Evolutionary conservation across 345 rosid species (phyloP), one percentile per base, ranked within the genome.

Genomic region (Euphorbia lathyris): DNA sequence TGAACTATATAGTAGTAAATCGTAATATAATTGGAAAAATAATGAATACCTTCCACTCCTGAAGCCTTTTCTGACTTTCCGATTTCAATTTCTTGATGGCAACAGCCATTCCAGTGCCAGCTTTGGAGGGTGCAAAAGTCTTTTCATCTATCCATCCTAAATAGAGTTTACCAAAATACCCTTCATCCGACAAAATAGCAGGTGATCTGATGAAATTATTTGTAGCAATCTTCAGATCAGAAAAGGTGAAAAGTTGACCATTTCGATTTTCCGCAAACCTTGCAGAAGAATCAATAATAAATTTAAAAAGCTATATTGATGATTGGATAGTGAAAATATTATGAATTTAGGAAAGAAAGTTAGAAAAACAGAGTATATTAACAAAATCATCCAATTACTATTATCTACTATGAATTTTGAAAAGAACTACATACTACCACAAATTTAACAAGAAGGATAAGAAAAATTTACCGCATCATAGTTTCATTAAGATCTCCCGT

Each of bases 71-170:
- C 69, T 73, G 53, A 53, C 94, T 83, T 63, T 83, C 88, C 0
- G 83, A 59, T 72, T 85, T 93, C 72, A 88, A 71, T 82, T 88
- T 88, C 84, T 89, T 91, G 70, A 93, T 80, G 58, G 96, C 97
- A 66, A 91, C 91, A 32, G 71, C 63, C 79, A 86, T 83, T 40
- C 96, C 97, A 25, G 65, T 64, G 48, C 89, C 92, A 53, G 58
- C 8, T 61, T 79, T 86, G 14, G 91, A 82, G 26, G 98, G 96
- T 22, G 82, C 70, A 1, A 82, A 73, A 60, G 85, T 85, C 79
- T 66, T 86, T 25, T 76, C 87, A 68, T 93, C 88, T 13, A 93
- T 48, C 94, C 92, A 93, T 1, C 98, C 97, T 81, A 84, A 89
- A 77, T 74, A 93, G 62, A 91, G 94, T 63, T 69, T 86, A 1